Conservation (phyloP, 2,329 filamentous ascomycete species). For the Rutstroemia sydowiana region DNA sequence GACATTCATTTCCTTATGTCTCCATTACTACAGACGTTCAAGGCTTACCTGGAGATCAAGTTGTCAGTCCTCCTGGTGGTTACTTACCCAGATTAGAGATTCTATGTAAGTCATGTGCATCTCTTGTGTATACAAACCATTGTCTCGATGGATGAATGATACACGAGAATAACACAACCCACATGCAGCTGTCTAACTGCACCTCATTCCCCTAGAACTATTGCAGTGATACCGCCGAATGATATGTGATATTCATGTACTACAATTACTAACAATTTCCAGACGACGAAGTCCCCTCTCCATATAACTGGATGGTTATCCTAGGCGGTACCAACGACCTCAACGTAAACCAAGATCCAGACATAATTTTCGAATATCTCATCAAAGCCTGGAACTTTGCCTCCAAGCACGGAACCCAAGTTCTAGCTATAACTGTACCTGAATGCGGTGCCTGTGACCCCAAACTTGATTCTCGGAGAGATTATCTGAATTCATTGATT, state of each 20-base stretch:
- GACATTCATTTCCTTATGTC: conserved; percentile 37
- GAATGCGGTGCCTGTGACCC: conserved; percentile 35
- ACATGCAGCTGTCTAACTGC: no score
- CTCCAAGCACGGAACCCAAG: conserved; percentile 42
- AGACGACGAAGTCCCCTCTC: conserved; percentile 15
- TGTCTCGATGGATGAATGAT: no score
- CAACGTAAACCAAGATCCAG: conserved; percentile 31
- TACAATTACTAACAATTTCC: neutral
- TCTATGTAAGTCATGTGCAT: conserved; percentile 31
- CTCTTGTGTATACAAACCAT: no score
- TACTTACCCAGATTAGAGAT: conserved; percentile 25
- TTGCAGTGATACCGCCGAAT: neutral
- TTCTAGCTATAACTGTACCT: conserved; percentile 57
- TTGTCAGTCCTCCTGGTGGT: conserved; percentile 28
- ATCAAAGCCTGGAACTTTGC: conserved; percentile 44
- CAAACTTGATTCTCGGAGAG: conserved; percentile 32
- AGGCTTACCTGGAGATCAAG: conserved; percentile 46
- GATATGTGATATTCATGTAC: neutral
- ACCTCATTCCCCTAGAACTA: neutral
- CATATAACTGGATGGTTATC: conserved; percentile 52
- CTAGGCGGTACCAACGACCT: conserved; percentile 61
- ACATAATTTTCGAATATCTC: conserved; percentile 43
- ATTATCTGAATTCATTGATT: conserved; percentile 47
- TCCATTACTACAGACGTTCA: conserved; percentile 38
- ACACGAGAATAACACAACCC: no score